Base-by-base conservation (phyloP, 441 rosid species). In the Rhodomyrtus psidioides region DNA sequence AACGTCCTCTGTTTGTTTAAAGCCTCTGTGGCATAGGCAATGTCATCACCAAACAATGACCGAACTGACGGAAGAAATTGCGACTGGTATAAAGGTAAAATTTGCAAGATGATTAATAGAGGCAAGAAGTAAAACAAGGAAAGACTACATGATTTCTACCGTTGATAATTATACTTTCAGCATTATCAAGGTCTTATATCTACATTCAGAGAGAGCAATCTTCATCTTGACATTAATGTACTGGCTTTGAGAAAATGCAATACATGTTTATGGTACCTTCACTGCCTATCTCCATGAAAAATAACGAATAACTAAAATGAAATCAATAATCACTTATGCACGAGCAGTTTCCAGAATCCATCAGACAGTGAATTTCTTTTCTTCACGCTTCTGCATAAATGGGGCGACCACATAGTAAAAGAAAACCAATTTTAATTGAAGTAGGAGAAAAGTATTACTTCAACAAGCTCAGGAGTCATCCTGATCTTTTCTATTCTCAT, bases 111-210 rank as follows among this genome's bases (percentile, higher is more conserved):
- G 30, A 58, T 6, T 58, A n/a, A 26, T 58, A 5, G n/a, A 58
- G 16, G 30, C 62, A 58, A 2, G 28, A n/a, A n/a, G 4, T 49
- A 49, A 59, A n/a, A n/a, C 34, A 59, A 59, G 19, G 65, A 59
- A 58, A 14, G 0, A n/a, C 65, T 6, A 0, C 19, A 58, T 0
- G 2, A 58, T 0, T n/a, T n/a, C 9, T 3, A 59, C 4, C 30
- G 6, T 58, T 58, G 62, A 58, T n/a, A 5, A 58, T n/a, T 5
- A 2, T n/a, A 26, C 16, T 58, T 58, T n/a, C 62, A 12, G 30
- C 30, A 12, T 58, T 15, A 58, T 58, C 62, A n/a, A 58, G 16
- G 30, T 16, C 62, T 12, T 6, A 12, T 26, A 26, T 57, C 28
- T 26, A 57, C 28, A 28, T 57, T 57, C 62, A 26, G 16, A 57